Base-by-base conservation (phyloP, 164 flowering plant genomes). In the Vitis amurensis region DNA sequence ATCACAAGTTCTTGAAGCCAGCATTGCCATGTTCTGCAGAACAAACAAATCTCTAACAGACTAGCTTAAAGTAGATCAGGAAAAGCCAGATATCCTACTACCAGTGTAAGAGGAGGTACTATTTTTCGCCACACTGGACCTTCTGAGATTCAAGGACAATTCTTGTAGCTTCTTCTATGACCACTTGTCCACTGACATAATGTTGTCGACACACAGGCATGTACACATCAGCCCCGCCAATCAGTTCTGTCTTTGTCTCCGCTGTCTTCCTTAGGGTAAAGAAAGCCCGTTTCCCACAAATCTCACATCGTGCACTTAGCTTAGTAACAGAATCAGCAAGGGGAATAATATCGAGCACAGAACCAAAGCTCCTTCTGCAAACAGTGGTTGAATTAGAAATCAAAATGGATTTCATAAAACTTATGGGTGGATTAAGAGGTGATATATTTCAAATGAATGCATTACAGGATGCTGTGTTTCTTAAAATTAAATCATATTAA, bases 141-240 rank as follows among this genome's bases (percentile, higher is more conserved):
- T 64, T 76, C 61, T 69, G 83, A 55, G 83, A 63, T 59, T 75
- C 82, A 14, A 85, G 57, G 23, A 86, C 85, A 19, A 44, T 67
- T 63, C 81, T 84, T 55, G 89, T 63, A 51, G 88, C 75, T 71
- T 84, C 76, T 72, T 84, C 87, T 30, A 80, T 83, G 53, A 76
- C 88, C 1, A 63, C 82, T 73, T 86, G 91, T 29, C 91, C 91
- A 59, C 78, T 76, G 19, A 85, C 82, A 77, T 89, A 88, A 81
- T 89, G 92, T 67, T 81, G 82, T 11, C 92, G 79, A 55, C 94
- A 89, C 17, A 89, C 91, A 6, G 91, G 94, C 94, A 88, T 89
- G 78, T 89, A 89, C 10, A 85, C 82, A 48, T 89, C 89, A 48
- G 89, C 87, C 5, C 91, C 94, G 9, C 84, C 92, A 52, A 89